Conservation (phyloP, 2,329 filamentous ascomycete genomes). For the Dichotomopilus funicola region DNA sequence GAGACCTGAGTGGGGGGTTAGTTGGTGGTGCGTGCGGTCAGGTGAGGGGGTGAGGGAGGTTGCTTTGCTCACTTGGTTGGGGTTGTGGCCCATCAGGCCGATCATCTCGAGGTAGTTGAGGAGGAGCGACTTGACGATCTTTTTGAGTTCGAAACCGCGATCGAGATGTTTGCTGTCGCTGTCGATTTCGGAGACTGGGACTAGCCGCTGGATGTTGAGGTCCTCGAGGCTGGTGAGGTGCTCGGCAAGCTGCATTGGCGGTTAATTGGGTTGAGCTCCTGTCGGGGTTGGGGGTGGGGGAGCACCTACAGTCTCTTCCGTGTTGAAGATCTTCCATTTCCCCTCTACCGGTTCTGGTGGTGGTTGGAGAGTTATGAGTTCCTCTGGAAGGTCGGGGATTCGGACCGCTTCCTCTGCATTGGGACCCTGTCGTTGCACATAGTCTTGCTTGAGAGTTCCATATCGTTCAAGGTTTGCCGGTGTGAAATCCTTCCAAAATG, state of each 20-base stretch:
- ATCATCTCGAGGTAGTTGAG: slow-evolving; percentile 84
- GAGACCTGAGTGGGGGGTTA: slow-evolving; percentile 43
- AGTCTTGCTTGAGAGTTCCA: slow-evolving; percentile 36
- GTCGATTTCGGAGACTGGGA: slow-evolving; percentile 32
- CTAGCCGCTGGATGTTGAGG: slow-evolving; percentile 63
- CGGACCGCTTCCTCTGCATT: slow-evolving; percentile 27
- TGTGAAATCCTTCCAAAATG: slow-evolving; percentile 87
- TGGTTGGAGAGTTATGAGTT: slow-evolving; percentile 73
- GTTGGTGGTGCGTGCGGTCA: slow-evolving; percentile 1
- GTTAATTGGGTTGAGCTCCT: neutral
- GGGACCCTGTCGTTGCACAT: slow-evolving; percentile 30
- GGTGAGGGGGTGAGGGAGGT: slow-evolving; percentile 9
- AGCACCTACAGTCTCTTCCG: slow-evolving; percentile 48
- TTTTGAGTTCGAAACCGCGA: slow-evolving; percentile 62
- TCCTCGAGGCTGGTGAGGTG: slow-evolving; percentile 61
- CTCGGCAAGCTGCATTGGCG: slow-evolving; percentile 44
- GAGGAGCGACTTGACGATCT: slow-evolving; percentile 75
- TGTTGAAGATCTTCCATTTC: slow-evolving; percentile 68
- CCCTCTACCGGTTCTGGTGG: slow-evolving; percentile 66
- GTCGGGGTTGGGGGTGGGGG: neutral
- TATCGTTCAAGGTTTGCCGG: slow-evolving; percentile 60
- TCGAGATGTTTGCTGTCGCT: slow-evolving; percentile 52
- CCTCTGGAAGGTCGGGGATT: slow-evolving; percentile 53
- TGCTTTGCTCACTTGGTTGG: slow-evolving; percentile 43
- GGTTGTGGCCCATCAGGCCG: slow-evolving; percentile 62